Evolutionary conservation across 1,284 basidiomycete species (phyloP).

Genomic region (Trichosporon sp.): DNA sequence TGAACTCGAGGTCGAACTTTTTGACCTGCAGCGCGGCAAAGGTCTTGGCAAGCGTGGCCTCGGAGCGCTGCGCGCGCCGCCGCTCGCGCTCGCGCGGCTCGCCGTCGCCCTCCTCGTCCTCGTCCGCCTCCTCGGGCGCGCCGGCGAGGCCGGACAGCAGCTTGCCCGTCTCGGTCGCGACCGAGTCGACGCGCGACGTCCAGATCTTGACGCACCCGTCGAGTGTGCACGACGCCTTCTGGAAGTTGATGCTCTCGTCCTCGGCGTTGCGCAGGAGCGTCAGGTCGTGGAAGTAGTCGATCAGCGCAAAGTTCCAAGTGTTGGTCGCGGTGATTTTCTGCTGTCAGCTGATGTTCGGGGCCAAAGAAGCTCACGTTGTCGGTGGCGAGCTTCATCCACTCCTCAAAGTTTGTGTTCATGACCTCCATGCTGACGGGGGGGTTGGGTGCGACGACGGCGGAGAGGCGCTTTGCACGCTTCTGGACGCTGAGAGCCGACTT

Average conservation of each 20-base stretch:
- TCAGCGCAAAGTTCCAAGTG: constrained; percentile 96
- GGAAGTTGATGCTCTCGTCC: constrained; percentile 89
- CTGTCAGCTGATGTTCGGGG: not conserved
- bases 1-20: constrained; percentile 91
- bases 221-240: constrained; percentile 93
- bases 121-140: constrained; percentile 40
- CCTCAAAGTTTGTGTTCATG: constrained; percentile 86
- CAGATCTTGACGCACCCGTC: constrained; percentile 99
- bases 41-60: constrained; percentile 79
- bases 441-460: constrained; percentile 29
- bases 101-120: constrained; percentile 27
- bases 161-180: constrained; percentile 95
- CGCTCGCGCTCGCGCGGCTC: not conserved
- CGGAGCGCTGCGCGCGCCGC: constrained; percentile 56
- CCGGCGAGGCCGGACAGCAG: constrained; percentile 83
- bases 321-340: constrained; percentile 99
- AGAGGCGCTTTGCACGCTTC: constrained; percentile 34
- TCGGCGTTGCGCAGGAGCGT: constrained; percentile 88
- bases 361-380: constrained; percentile 69
- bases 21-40: constrained; percentile 77
- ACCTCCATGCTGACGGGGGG: constrained; percentile 58
- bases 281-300: constrained; percentile 99
- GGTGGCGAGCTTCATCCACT: constrained; percentile 99
- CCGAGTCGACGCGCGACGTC: constrained; percentile 96
- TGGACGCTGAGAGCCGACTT: constrained; percentile 29